phyloP scores from a whole-genome alignment of 192 early-diverging fungal genomes.

The Mycoemilia scoparia region DNA sequence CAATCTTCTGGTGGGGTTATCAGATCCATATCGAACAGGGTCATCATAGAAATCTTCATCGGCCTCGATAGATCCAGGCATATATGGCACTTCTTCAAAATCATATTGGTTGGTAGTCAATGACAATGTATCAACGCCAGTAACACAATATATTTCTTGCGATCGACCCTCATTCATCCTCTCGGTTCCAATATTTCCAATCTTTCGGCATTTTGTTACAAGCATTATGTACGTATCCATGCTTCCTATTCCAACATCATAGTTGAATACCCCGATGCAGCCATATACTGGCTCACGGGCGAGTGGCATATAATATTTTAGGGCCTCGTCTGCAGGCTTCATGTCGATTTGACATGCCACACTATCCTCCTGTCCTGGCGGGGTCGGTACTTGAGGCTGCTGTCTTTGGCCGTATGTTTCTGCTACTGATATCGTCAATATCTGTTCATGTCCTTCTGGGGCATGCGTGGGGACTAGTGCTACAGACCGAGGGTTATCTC shows the following conservation, averaged over 20 bases:
- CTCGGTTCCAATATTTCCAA: constrained; percentile 39
- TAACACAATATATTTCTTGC: constrained; percentile 41
- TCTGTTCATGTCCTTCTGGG: constrained; percentile 16
- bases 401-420: neutral
- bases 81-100: constrained; percentile 12
- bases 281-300: constrained; percentile 27
- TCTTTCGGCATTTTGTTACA: constrained; percentile 40
- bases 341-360: constrained; percentile 3
- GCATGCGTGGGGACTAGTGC: constrained; percentile 37
- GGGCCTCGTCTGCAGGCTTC: constrained; percentile 3
- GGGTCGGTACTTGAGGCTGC: neutral
- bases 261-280: constrained; percentile 22
- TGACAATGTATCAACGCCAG: constrained; percentile 58
- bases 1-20: constrained; percentile 62
- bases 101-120: constrained; percentile 58
- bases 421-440: constrained; percentile 7
- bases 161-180: constrained; percentile 23
- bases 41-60: constrained; percentile 20
- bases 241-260: too few relatives aligned
- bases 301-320: constrained; percentile 14
- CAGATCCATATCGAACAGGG: constrained; percentile 11
- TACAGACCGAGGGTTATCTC: constrained; percentile 34
- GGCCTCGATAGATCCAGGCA: constrained; percentile 21
- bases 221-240: constrained; percentile 55
- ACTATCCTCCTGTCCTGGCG: constrained; percentile 2